Percentiles rank a stretch among this genome's conserved stretches.
phyloP scores from a whole-genome alignment of 2,329 filamentous ascomycete species.

The Monosporascus sp. region DNA sequence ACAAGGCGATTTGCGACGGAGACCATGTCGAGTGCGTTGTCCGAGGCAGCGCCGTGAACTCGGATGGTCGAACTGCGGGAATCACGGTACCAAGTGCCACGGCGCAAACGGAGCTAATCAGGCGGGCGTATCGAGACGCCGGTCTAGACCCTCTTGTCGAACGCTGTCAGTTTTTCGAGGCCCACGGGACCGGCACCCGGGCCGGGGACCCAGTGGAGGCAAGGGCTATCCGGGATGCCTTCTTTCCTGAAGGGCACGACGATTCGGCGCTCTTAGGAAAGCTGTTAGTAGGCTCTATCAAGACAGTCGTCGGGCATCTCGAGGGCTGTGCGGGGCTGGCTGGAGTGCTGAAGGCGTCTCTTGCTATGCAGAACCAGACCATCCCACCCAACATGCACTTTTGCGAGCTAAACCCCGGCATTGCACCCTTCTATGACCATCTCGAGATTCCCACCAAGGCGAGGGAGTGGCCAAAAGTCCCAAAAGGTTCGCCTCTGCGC shows the following conservation, averaged over 20 bases:
- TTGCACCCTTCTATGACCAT: slow-evolving; percentile 8
- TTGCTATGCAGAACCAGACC: too few species aligned
- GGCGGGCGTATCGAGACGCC: slow-evolving; percentile 4
- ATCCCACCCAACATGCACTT: too few species aligned
- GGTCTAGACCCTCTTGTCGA: slow-evolving; percentile 7
- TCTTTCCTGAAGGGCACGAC: slow-evolving; percentile 4
- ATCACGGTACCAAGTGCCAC: slow-evolving; percentile 8
- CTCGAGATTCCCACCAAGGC: slow-evolving; percentile 9
- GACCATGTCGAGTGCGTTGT: slow-evolving; percentile 14
- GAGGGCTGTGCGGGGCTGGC: not conserved
- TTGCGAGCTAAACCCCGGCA: too few species aligned
- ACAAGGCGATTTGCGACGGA: slow-evolving; percentile 29
- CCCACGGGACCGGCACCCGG: slow-evolving; percentile 23
- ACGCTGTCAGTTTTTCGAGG: slow-evolving; percentile 24
- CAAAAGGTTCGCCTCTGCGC: not conserved
- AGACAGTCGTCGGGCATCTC: not conserved
- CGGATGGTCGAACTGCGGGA: slow-evolving; percentile 10
- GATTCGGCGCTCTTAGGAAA: too few species aligned
- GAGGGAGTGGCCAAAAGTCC: slow-evolving; percentile 12
- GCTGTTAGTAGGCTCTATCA: not conserved
- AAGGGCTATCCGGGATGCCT: slow-evolving; percentile 12
- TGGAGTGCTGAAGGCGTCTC: too few species aligned
- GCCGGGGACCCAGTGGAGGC: slow-evolving; percentile 23
- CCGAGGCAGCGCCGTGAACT: slow-evolving; percentile 12
- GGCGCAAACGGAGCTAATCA: slow-evolving; percentile 6